Evolutionary conservation across 2,329 filamentous ascomycete species (phyloP), one percentile per base, ranked within the genome.

Genomic region (Paracorniculantispora psalliotae): DNA sequence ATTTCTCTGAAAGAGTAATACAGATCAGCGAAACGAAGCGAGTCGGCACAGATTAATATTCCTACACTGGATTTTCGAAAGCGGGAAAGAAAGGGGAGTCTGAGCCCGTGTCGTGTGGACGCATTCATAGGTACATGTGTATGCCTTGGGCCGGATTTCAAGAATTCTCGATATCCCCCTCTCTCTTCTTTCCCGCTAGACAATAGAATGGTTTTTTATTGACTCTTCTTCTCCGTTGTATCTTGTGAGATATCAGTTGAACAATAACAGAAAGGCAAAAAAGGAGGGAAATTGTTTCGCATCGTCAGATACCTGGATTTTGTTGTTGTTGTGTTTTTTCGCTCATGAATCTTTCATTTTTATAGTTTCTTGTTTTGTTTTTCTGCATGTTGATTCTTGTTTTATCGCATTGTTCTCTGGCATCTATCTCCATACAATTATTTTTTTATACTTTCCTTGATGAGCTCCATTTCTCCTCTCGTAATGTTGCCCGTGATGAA

Each of bases 121-220:
- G n/a, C n/a, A n/a, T n/a, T n/a, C n/a, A n/a, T n/a, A n/a, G n/a
- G n/a, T n/a, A n/a, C n/a, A n/a, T n/a, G n/a, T n/a, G n/a, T n/a
- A n/a, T n/a, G n/a, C n/a, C n/a, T 25, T 55, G 26, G 43, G 51
- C 21, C 23, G 9, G 17, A 46, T 28, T 37, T 9, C 47, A 8
- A n/a, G n/a, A 26, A n/a, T 26, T 37, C 37, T 55, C 52, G 37
- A 35, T 26, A 30, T 33, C 15, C 13, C 15, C 13, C 9, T 25
- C 19, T n/a, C 21, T 15, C 23, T 44, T 43, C n/a, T 17, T 44
- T 44, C 25, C 52, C 52, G 41, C 41, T 55, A 55, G 43, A 55
- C 21, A 47, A 55, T 55, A 55, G 41, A 55, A 55, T 46, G 28
- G 41, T 33, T 15, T 46, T 26, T 55, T 37, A 2, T 46, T 46